Evolutionary conservation across 441 rosid species (phyloP), one percentile per base, ranked within the genome.

Genomic region (Populus hybrid): DNA sequence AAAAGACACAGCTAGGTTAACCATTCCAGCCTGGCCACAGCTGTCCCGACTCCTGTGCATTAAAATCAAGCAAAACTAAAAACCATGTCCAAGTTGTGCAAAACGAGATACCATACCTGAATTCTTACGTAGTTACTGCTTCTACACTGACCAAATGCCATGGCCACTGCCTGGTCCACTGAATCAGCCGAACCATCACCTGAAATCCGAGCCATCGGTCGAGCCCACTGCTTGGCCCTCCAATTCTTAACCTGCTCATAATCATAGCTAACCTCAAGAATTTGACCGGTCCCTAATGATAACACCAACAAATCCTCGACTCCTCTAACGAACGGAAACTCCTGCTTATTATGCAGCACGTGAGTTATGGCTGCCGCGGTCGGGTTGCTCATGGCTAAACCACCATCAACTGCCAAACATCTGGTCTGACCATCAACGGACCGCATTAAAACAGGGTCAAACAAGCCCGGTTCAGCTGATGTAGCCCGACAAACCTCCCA

Each of bases 401-500:
- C 96, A 20, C 99, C 98, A 38, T 91, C 98, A 20, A 95, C 89
- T 7, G 98, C 99, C 70, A 93, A 76, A 81, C 99, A 95, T 74
- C 78, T 79, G 63, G 95, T 93, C 79, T 76, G 90, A 35, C 93
- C 91, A 45, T 93, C 97, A 0, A 93, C 83, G 0, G 99, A 95
- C 82, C 75, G 78, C 92, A 95, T 86, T 83, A 73, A 77, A 68
- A 92, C 82, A 20, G 99, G 98, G 14, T 90, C 91, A 71, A 90
- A 90, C 45, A 88, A 75, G 0, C 91, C 97, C n/a, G 99, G 99
- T 70, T 95, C 94, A 2, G 99, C 95, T 63, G 93, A 88, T 5
- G 99, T 95, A 38, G 98, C 99, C 69, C 90, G 89, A 82, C 99
- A 93, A 9, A 95, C 98, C 86, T 95, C 96, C 91, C 91, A 91